phyloP scores from a whole-genome alignment of 2,329 filamentous ascomycete species.

The Simplicillium sp. region DNA sequence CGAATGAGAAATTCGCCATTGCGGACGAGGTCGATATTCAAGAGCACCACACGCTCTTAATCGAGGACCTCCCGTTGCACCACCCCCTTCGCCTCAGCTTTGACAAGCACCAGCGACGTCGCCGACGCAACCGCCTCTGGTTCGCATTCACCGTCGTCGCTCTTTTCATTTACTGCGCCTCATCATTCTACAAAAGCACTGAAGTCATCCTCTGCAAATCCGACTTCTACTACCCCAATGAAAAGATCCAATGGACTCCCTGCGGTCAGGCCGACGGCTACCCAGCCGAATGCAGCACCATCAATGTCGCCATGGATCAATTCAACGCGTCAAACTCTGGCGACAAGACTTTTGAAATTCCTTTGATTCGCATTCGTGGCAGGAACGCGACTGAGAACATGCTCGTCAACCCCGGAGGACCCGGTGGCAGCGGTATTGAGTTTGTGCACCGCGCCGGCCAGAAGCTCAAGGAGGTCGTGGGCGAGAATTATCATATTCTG shows the following conservation, averaged over 20 bases:
- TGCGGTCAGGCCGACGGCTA: constrained; percentile 27
- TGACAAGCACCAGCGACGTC: no score
- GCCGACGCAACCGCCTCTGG: no score
- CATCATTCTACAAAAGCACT: no score
- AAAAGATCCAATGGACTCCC: constrained; percentile 25
- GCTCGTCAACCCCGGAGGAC: constrained; percentile 38
- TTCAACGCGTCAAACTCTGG: constrained; percentile 22
- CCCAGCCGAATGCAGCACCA: constrained; percentile 30
- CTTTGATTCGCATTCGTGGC: constrained; percentile 32
- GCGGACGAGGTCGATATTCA: no score
- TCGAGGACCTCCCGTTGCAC: no score
- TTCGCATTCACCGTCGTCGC: no score
- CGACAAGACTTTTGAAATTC: constrained; percentile 31
- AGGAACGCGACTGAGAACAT: constrained; percentile 32
- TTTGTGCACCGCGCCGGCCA: constrained; percentile 26
- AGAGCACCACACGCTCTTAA: no score
- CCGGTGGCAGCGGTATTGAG: constrained; percentile 32
- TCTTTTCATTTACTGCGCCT: no score
- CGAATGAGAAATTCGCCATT: no score
- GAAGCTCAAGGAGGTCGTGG: constrained; percentile 22
- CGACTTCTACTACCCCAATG: constrained; percentile 22
- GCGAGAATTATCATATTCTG: constrained; percentile 35
- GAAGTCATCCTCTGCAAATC: no score
- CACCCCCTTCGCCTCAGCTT: no score
- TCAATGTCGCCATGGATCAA: constrained; percentile 37